phyloP scores from a whole-genome alignment of 2,329 filamentous ascomycete species.

The Neocatenulostroma microsporum region DNA sequence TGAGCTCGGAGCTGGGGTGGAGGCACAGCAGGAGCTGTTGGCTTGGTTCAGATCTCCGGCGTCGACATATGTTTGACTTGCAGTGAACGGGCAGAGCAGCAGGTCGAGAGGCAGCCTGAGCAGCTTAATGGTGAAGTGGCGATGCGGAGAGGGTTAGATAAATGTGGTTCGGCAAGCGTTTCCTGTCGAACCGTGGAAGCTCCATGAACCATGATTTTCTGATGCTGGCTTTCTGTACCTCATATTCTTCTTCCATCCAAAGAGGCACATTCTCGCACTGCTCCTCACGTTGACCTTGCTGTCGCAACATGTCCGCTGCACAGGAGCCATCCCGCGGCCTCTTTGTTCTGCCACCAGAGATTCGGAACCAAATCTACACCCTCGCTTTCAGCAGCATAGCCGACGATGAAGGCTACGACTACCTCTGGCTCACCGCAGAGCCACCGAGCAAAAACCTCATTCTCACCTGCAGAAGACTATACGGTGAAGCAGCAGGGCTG shows the following conservation, averaged over 20 bases:
- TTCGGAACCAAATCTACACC: background rate
- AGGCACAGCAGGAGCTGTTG: too few species aligned
- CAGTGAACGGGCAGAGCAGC: too few species aligned
- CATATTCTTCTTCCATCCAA: background rate
- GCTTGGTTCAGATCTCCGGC: too few species aligned
- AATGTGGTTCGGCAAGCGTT: too few species aligned
- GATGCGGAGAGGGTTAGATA: too few species aligned
- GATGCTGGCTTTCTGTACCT: background rate
- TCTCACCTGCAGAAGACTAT: background rate
- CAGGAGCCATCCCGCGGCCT: background rate
- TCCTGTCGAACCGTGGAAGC: too few species aligned
- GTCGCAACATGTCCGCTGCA: background rate
- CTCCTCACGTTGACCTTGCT: background rate
- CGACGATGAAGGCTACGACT: too few species aligned
- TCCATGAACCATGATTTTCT: background rate
- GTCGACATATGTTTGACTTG: too few species aligned
- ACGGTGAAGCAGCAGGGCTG: slow-evolving; percentile 2
- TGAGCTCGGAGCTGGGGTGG: too few species aligned
- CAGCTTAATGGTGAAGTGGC: too few species aligned
- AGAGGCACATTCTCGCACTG: background rate
- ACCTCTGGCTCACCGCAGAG: background rate
- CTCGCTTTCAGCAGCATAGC: slow-evolving; percentile 1
- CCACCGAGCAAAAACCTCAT: slow-evolving; percentile 5
- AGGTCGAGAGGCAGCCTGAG: too few species aligned
- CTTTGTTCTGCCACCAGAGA: slow-evolving; percentile 1